A percentile compares a stretch with the other conserved stretches of the same genome.
phyloP scores from a whole-genome alignment of 2,329 filamentous ascomycete species.

The Lachnellula subtilissima region DNA sequence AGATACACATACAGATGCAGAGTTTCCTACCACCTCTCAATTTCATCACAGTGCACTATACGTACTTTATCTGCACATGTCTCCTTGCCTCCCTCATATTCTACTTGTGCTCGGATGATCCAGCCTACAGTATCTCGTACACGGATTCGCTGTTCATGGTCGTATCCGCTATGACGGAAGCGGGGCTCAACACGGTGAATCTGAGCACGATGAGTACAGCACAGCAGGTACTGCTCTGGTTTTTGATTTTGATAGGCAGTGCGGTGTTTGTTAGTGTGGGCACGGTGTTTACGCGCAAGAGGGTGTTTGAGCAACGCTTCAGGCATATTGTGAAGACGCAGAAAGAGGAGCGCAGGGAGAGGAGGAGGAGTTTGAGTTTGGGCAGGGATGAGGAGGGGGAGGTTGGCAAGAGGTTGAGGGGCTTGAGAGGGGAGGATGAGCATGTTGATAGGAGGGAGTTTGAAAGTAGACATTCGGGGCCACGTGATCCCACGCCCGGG shows the following conservation, averaged over 20 bases:
- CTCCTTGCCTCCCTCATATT: slow-evolving; percentile 56
- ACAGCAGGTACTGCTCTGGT: slow-evolving; percentile 62
- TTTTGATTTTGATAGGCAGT: slow-evolving; percentile 62
- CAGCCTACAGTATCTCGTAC: slow-evolving; percentile 49
- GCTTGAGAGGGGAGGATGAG: neutral
- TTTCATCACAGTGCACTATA: slow-evolving; percentile 62
- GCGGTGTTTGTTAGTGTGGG: slow-evolving; percentile 62
- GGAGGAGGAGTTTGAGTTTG: slow-evolving; percentile 8
- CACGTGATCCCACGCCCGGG: slow-evolving; percentile 9
- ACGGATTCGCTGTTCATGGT: slow-evolving; percentile 63
- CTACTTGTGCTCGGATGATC: slow-evolving; percentile 49
- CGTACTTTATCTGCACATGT: slow-evolving; percentile 56
- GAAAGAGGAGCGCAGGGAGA: slow-evolving; percentile 25
- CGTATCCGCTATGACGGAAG: slow-evolving; percentile 61
- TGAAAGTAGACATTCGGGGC: slow-evolving; percentile 15
- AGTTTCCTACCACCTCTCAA: slow-evolving; percentile 38
- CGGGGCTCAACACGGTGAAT: slow-evolving; percentile 64
- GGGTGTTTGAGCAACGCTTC: slow-evolving; percentile 59
- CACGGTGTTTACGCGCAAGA: slow-evolving; percentile 56
- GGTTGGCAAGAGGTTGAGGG: neutral
- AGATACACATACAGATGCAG: too few relatives aligned
- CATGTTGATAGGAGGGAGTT: slow-evolving; percentile 6
- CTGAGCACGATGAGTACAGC: slow-evolving; percentile 60
- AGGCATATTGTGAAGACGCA: slow-evolving; percentile 44
- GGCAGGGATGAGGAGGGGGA: neutral